Conservation (phyloP, 2,329 filamentous ascomycete genomes). For the Neonectria punicea region DNA sequence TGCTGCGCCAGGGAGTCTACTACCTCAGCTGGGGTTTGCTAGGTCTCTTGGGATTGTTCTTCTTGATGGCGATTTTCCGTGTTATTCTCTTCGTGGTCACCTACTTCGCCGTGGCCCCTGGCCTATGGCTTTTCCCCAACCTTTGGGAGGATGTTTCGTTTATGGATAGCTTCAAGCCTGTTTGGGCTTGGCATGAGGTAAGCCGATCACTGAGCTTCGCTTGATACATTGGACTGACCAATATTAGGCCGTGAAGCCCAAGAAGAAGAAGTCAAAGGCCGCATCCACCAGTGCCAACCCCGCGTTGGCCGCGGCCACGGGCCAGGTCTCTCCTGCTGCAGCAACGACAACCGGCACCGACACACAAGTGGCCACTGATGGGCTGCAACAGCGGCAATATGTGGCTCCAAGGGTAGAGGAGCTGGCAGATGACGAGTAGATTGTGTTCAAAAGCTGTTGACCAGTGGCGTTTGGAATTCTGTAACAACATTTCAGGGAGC, state of each 20-base stretch:
- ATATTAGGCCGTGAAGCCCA: constrained; percentile 49
- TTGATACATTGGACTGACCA: constrained; percentile 31
- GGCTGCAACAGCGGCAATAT: constrained; percentile 56
- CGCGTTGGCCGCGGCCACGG: constrained; percentile 63
- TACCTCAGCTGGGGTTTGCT: constrained; percentile 96
- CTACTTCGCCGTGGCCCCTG: constrained; percentile 84
- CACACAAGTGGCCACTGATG: constrained; percentile 61
- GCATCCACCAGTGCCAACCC: constrained; percentile 51
- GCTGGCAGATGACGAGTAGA: constrained; percentile 61
- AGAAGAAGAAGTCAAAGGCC: constrained; percentile 67
- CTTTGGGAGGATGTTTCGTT: constrained; percentile 99
- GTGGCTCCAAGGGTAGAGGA: constrained; percentile 65
- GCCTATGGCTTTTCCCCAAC: constrained; percentile 98
- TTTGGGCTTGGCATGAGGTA: constrained; percentile 99
- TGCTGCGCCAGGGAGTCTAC: constrained; percentile 93
- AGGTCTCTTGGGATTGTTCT: constrained; percentile 90
- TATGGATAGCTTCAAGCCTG: constrained; percentile 93
- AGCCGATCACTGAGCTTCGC: constrained; percentile 43
- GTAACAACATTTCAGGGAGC: constrained; percentile 36
- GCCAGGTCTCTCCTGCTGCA: constrained; percentile 61
- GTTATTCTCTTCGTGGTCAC: constrained; percentile 94
- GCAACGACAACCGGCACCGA: constrained; percentile 68
- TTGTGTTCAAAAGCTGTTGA: constrained; percentile 26
- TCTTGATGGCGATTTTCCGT: constrained; percentile 96
- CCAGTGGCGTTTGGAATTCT: constrained; percentile 41